Evolutionary conservation across 805 yeast genomes (phyloP), one percentile per base, ranked within the genome.

Genomic region (Zygoascus tannicola): DNA sequence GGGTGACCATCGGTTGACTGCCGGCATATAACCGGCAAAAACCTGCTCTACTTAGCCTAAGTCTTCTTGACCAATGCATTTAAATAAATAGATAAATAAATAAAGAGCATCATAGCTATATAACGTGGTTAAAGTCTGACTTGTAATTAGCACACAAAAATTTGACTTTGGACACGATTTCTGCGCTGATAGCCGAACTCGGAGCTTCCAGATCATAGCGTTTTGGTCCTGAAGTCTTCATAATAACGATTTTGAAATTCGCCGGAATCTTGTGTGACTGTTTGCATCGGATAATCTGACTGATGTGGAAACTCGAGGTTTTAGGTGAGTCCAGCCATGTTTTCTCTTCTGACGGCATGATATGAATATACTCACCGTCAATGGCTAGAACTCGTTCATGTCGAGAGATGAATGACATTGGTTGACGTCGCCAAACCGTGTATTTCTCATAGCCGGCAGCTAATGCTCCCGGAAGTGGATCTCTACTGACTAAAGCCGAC

Each of bases 361-460:
- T 75, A 55, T 88, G 90, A 12, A 90, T 76, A 56, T 86, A 87
- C 54, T 86, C 95, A n/a, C 97, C 97, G 62, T 90, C 97, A 32
- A 90, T 76, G 1, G 92, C 87, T 26, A 90, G 68, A 0, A 87
- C 76, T 54, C 92, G 76, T 54, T 87, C 94, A 48, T 85, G 85
- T 43, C 87, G 73, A 45, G 78, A 78, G 46, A 83, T 76, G 51
- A 90, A 79, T 0, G 94, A 80, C 78, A 81, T 75, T 19, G 87
- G 88, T 54, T 88, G 90, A 47, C 92, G 76, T 55, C 97, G 72
- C 84, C 86, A 85, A 0, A 90, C 94, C 15, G 76, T 80, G 75
- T 87, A 90, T 55, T 83, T 83, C 57, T 81, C 81, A 57, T 86
- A 86, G 3, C 85, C 77, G 2, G 81, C 73, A 4, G 67, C 38